Evolutionary conservation across 257 asterid species (phyloP), one percentile per base, ranked within the genome.

Genomic region (Linaria vulgaris): DNA sequence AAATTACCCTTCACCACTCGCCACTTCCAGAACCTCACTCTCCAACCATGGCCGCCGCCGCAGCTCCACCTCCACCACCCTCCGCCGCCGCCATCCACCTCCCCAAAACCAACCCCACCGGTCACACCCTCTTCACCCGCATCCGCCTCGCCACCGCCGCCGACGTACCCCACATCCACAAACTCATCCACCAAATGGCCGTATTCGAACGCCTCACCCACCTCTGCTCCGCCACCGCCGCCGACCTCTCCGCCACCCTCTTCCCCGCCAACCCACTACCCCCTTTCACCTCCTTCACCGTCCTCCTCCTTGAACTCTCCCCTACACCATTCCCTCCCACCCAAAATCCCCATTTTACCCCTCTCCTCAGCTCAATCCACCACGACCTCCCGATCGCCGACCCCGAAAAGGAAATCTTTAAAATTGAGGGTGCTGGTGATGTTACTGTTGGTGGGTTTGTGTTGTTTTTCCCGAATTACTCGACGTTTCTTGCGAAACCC

Each of bases 401-500:
- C 68, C 76, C 84, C 3, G 88, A 87, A 1, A 56, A 58, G 16
- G 96, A 80, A 3, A 11, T 8, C n/a, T 89, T 85, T 77, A 63
- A 75, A 24, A 82, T 65, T 78, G 51, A 13, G 59, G 73, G 8
- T 5, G 79, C 4, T 27, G 34, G 58, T 30, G 82, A 75, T 22
- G 81, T 52, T 1, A 60, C 67, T 0, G 75, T 85, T 48, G 95
- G 82, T 10, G 94, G 96, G 39, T 92, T 85, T 43, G 88, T 79
- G 30, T 62, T 92, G 71, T 89, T 92, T 59, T 92, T 87, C 74
- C 99, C 97, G 2, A 92, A 89, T 19, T 92, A 89, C 27, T 87
- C 97, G 15, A 20, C 91, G 11, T 87, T 89, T 50, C 63, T 89
- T 63, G 96, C 97, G 14, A 89, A 89, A 61, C 94, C 96, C 3